phyloP scores from a whole-genome alignment of 257 asterid genomes.

The Misopates orontium region DNA sequence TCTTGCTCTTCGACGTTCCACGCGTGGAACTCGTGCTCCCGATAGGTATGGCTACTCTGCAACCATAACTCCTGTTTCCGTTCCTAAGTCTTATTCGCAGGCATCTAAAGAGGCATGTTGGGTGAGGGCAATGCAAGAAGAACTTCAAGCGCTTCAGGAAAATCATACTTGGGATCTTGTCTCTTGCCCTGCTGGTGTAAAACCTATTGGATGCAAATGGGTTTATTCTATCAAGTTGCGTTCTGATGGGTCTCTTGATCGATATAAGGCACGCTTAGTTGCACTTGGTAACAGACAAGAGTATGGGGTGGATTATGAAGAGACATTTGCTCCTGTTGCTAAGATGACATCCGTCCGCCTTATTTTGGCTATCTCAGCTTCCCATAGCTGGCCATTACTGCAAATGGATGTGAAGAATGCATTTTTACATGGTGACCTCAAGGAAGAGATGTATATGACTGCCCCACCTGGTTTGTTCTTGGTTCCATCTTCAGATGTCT shows the following conservation, averaged over 20 bases:
- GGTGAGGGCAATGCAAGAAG: constrained; percentile 5
- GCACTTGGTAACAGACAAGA: constrained; percentile 6
- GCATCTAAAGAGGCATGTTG: constrained; percentile 9
- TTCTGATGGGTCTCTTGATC: not conserved
- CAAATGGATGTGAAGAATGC: too few species aligned
- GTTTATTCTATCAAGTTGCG: not conserved
- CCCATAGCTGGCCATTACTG: not conserved
- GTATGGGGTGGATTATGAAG: constrained; percentile 11
- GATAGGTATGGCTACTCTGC: not conserved
- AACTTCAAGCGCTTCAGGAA: constrained; percentile 4
- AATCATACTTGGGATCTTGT: constrained; percentile 12
- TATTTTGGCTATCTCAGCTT: not conserved
- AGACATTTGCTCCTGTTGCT: not conserved
- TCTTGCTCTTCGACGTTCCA: too few species aligned
- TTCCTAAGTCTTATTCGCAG: constrained; percentile 8
- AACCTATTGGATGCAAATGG: constrained; percentile 20
- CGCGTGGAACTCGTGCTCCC: too few species aligned
- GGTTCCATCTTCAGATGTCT: too few species aligned
- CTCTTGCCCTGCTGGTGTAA: not conserved
- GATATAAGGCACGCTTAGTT: constrained; percentile 6
- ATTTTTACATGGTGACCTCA: not conserved
- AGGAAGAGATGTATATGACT: constrained; percentile 12
- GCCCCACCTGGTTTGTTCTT: not conserved
- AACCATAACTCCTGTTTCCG: not conserved
- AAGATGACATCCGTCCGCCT: not conserved